These are phyloP conservation scores for Cladosporium oxysporum DNA, from an alignment of 2,329 filamentous ascomycete genomes.

Conservation along the genomic window DNA sequence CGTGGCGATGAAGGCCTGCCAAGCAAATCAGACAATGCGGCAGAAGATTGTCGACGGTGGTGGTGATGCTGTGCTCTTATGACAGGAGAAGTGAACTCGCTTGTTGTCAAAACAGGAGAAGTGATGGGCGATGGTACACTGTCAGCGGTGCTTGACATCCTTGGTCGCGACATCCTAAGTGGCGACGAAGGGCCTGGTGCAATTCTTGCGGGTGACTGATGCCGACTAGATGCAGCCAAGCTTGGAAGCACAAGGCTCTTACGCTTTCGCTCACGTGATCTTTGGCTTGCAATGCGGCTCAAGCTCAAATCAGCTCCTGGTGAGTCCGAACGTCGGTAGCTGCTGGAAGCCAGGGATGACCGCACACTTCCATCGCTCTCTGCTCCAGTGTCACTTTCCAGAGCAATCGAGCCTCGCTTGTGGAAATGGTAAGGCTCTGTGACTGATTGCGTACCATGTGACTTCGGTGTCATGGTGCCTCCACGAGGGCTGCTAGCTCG, in stretches of 20 bases:
- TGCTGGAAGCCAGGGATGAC: conserved; percentile 68
- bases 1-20: conserved; percentile 77
- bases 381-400: conserved; percentile 80
- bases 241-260: conserved; percentile 82
- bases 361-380: conserved; percentile 86
- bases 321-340: conserved; percentile 72
- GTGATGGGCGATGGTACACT: conserved; percentile 79
- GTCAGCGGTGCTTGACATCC: conserved; percentile 62
- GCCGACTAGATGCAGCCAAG: conserved; percentile 67
- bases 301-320: conserved; percentile 84
- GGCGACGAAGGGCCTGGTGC: conserved; percentile 71
- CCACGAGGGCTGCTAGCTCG: conserved; percentile 88
- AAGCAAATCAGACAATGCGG: conserved; percentile 69
- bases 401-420: conserved; percentile 74
- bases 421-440: conserved; percentile 56
- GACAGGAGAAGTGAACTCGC: conserved; percentile 77
- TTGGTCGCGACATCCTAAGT: conserved; percentile 79
- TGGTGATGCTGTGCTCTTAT: conserved; percentile 61
- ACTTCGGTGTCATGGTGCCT: conserved; percentile 80
- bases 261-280: conserved; percentile 76
- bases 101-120: conserved; percentile 81
- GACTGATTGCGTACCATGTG: conserved; percentile 61
- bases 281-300: conserved; percentile 67
- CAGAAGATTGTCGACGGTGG: conserved; percentile 88
- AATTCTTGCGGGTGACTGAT: conserved; percentile 84